Evolutionary conservation across 495 filamentous ascomycete genomes (phyloP).

Genomic region (Penicillium flavigenum): DNA sequence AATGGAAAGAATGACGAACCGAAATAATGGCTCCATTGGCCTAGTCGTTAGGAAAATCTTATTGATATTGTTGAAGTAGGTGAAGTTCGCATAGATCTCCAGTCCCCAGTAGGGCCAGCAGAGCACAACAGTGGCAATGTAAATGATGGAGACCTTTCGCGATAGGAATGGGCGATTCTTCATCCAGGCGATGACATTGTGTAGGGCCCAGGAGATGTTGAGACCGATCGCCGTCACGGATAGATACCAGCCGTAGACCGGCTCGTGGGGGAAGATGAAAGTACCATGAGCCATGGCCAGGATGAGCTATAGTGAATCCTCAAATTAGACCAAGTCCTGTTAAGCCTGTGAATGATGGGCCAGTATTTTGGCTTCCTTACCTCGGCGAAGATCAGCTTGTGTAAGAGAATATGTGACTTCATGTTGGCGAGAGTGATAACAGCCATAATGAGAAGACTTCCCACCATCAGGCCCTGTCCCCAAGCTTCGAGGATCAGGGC

Average conservation of each 20-base stretch:
- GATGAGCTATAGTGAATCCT: constrained; percentile 25
- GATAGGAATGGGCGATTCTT: constrained; percentile 48
- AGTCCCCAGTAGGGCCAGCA: constrained; percentile 48
- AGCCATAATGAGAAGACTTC: constrained; percentile 48
- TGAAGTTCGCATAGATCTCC: constrained; percentile 52
- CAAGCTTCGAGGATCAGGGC: constrained; percentile 48
- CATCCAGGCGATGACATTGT: constrained; percentile 53
- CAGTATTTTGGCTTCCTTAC: constrained; percentile 17
- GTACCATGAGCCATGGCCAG: constrained; percentile 44
- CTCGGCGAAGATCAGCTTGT: constrained; percentile 49
- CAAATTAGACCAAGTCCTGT: neutral
- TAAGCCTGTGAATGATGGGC: neutral
- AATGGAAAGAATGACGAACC: constrained; percentile 24
- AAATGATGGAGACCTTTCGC: constrained; percentile 33
- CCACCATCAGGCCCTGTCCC: constrained; percentile 50
- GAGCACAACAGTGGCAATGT: constrained; percentile 42
- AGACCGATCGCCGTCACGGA: constrained; percentile 46
- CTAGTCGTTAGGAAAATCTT: constrained; percentile 49
- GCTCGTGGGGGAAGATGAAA: constrained; percentile 45
- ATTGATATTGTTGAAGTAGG: constrained; percentile 52
- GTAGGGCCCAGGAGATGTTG: constrained; percentile 47
- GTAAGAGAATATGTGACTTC: constrained; percentile 41
- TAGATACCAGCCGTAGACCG: constrained; percentile 49
- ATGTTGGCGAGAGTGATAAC: constrained; percentile 46
- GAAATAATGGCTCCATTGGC: constrained; percentile 53